phyloP scores from a whole-genome alignment of 441 rosid species.

The Euphorbia neoarborescens region DNA sequence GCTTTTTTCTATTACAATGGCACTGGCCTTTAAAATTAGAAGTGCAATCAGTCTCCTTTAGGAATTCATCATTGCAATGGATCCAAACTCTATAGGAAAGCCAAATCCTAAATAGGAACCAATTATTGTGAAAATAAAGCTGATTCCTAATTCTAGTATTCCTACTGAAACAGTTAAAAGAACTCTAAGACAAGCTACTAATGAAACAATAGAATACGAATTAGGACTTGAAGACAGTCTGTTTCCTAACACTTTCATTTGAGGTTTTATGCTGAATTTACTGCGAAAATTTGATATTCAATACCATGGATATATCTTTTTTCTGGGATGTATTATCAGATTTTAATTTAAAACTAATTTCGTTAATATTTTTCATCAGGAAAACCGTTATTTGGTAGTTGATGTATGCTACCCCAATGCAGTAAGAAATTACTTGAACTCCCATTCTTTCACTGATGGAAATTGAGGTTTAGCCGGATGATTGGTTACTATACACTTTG shows the following conservation, averaged over 20 bases:
- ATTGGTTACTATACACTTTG: conserved; percentile 1
- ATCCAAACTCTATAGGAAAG: too few species aligned
- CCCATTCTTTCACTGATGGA: not conserved
- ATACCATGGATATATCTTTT: not conserved
- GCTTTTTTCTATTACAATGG: too few species aligned
- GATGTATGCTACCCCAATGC: conserved; percentile 81
- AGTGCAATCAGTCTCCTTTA: too few species aligned
- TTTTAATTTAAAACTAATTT: conserved; percentile 5
- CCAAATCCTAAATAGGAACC: too few species aligned
- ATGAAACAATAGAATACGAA: too few species aligned
- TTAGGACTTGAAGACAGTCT: too few species aligned
- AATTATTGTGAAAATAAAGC: too few species aligned
- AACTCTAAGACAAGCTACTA: too few species aligned
- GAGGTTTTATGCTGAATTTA: conserved; percentile 1
- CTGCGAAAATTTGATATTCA: not conserved
- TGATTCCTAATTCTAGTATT: too few species aligned
- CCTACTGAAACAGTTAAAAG: too few species aligned
- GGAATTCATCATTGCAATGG: too few species aligned
- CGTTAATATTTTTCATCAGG: conserved; percentile 35
- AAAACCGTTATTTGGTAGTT: conserved; percentile 74
- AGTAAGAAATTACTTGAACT: conserved; percentile 36
- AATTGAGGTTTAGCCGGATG: not conserved
- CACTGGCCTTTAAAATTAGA: too few species aligned
- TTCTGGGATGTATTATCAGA: not conserved
- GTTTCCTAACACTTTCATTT: not conserved